Evolutionary conservation across 2,329 filamentous ascomycete species (phyloP), one percentile per base, ranked within the genome.

Genomic region (Alternaria rosae): DNA sequence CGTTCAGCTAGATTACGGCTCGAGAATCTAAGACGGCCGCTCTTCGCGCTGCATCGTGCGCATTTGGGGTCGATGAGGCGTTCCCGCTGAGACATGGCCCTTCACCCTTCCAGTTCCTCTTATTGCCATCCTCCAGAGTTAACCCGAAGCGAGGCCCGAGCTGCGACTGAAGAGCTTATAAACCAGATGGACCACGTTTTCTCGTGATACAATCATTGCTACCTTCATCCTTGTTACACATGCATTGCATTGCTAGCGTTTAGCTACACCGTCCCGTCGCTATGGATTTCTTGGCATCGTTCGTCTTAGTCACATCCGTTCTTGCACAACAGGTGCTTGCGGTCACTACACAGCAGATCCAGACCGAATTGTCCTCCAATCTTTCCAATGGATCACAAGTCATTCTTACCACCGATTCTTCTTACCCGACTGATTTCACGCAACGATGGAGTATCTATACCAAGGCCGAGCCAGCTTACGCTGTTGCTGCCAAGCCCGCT

Each of bases 391-490:
- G n/a, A 26, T 56, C 54, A 23, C 15, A 48, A 10, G 21, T 56
- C 8, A 7, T 56, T 8, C 2, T 32, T 11, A 56, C 54, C 12
- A 48, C 43, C 21, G 15, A 56, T 10, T 20, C 54, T 26, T 56
- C 43, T 20, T 56, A 56, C 0, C 11, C 43, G 12, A 56, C 30
- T 21, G 21, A 23, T 8, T 48, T 56, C 21, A 56, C 43, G 9
- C 43, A 56, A 48, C 54, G 54, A 26, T 56, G 54, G 54, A 56
- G 42, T 9, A 25, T 56, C 28, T 56, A 56, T 12, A 26, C 23
- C 1, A 48, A 48, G 25, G 54, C 54, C 15, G 30, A 48, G n/a
- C 54, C 43, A n/a, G 12, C 21, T 9, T 56, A 56, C 25, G 35
- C 28, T 1, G 43, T 48, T 20, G 54, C 54, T 20, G 54, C 30